Base-by-base conservation (phyloP, 768 basidiomycete genomes). In the Naganishia friedmannii region DNA sequence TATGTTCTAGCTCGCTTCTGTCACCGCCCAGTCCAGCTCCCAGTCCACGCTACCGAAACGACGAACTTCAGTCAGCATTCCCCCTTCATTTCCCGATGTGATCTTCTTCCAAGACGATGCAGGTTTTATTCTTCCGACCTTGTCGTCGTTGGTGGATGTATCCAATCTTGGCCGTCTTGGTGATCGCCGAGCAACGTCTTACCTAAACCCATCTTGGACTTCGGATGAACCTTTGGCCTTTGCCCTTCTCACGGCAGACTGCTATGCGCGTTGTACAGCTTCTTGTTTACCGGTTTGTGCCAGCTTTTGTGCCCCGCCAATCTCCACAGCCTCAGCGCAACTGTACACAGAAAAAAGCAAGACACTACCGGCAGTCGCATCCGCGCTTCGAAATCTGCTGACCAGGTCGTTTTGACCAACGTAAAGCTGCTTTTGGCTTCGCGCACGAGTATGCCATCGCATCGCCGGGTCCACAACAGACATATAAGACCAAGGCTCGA, bases 1-100 rank as follows among this genome's bases (percentile, higher is more conserved):
- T 10, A 63, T 15, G 60, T 63, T 63, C 60, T 63, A 63, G 39
- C 39, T 46, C 9, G 3, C 7, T 63, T n/a, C 34, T 37, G 57
- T 37, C n/a, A 51, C 48, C 48, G 48, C 48, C 48, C 48, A n/a
- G 48, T 12, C 3, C n/a, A 51, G n/a, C 48, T 12, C 48, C 48
- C 48, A n/a, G 48, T 12, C 3, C 48, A 51, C n/a, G n/a, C 23
- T 3, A 51, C 4, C 48, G 48, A 51, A 26, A 51, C 3, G 17
- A 51, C 48, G 7, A 37, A 5, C 34, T 4, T 37, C 34, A 4
- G 34, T 51, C 48, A 21, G n/a, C 48, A 51, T 12, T 21, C n/a
- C 23, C 48, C 3, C 23, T 51, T 21, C 23, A 4, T 4, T 12
- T 23, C 19, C 1, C 48, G 48, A n/a, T 51, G 4, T 21, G 4